Conservation (phyloP, 345 rosid species). For the Citrus medica region DNA sequence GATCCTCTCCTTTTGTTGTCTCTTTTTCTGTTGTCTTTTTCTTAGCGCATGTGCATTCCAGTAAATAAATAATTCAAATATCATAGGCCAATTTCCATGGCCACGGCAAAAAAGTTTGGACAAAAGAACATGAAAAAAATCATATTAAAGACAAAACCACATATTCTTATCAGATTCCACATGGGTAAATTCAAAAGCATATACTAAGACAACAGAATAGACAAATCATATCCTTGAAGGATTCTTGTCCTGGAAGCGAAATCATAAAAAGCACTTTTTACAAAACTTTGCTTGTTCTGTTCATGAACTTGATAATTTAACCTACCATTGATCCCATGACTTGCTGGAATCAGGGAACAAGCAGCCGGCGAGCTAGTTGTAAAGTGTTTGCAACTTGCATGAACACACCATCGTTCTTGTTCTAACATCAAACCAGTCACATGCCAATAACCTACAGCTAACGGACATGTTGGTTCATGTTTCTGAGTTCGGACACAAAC, state of each 20-base stretch:
- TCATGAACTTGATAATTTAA: slow-evolving; percentile 7
- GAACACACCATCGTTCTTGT: background rate
- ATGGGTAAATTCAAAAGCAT: background rate
- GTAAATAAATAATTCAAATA: background rate
- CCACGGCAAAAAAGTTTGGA: background rate
- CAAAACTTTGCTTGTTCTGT: background rate
- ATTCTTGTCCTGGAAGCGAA: slow-evolving; percentile 1
- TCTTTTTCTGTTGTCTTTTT: background rate
- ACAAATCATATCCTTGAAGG: slow-evolving; percentile 13
- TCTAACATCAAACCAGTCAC: background rate
- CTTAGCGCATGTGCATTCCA: background rate
- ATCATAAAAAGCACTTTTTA: background rate
- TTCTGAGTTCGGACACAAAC: background rate
- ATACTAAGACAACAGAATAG: background rate
- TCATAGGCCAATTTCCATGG: background rate
- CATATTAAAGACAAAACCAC: background rate
- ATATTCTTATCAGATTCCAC: background rate
- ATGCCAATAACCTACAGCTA: background rate
- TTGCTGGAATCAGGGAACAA: background rate
- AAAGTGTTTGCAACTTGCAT: slow-evolving; percentile 1
- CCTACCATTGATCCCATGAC: background rate
- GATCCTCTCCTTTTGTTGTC: background rate
- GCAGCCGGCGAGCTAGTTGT: background rate
- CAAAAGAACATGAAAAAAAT: background rate
- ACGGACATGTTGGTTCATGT: slow-evolving; percentile 14